Base-by-base conservation (phyloP, 768 basidiomycete genomes). In the Amanita brunnescens region DNA sequence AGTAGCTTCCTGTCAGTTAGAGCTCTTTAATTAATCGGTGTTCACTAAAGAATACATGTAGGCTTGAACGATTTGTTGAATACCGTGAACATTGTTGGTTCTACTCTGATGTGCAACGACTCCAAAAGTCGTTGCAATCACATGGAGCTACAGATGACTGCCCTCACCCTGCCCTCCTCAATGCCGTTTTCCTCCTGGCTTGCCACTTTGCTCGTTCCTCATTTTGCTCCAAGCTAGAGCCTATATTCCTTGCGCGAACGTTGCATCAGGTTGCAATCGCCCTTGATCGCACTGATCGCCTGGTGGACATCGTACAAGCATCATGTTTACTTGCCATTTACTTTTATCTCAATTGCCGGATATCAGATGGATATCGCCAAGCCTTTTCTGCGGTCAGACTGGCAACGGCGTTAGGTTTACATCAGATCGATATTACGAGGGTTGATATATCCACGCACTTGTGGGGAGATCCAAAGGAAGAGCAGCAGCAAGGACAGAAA, bases 11-110 rank as follows among this genome's bases (percentile, higher is more conserved):
- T 49, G 49, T 49, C 24, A 41, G 49, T 49, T 26, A 24, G 23
- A 49, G 26, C 38, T 49, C 39, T 41, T 33, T 41, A 12, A 21
- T 13, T 49, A 26, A 21, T 41, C 12, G 30, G 18, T 41, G 37
- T 14, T 30, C 14, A 14, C 49, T 49, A 16, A 49, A 14, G 39
- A 41, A 49, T 41, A 14, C 18, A 23, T 30, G 3, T 33, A 83
- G 82, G 26, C 62, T 83, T 45, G 70, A 77, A 33, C 69, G 77
- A 12, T 82, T 83, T 62, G 66, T 80, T 49, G 66, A 67, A 6
- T 80, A 82, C 59, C 70, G 75, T 47, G 75, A 79, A 56, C 80
- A 82, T 58, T 81, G 78, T 55, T 75, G 73, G 59, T 80, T 79
- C 60, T 77, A 78, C 58, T 67, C 74, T 35, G 70, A 76, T 59